phyloP scores from a whole-genome alignment of 164 flowering plant genomes.

The Stephania yunnanensis region DNA sequence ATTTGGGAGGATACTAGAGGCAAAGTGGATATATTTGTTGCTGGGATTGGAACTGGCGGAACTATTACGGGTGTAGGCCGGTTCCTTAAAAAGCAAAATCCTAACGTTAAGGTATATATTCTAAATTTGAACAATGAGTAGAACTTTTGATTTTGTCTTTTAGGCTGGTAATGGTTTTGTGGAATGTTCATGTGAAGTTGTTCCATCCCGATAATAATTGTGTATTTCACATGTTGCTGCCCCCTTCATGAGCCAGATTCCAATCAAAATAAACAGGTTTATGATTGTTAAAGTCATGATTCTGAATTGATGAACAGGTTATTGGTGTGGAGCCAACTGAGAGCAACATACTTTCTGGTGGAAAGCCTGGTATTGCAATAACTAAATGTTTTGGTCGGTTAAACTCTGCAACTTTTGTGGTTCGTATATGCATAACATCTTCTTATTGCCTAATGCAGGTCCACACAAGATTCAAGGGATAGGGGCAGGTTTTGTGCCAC shows the following conservation, averaged over 20 bases:
- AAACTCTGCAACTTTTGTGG: neutral
- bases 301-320: slow-evolving; percentile 38
- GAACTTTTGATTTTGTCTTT: neutral
- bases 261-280: neutral
- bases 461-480: slow-evolving; percentile 99
- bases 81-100: slow-evolving; percentile 69
- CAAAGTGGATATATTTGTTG: slow-evolving; percentile 88
- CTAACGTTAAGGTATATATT: slow-evolving; percentile 55
- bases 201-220: neutral
- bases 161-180: neutral
- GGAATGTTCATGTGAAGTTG: neutral
- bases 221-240: neutral
- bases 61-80: slow-evolving; percentile 87
- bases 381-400: neutral
- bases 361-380: slow-evolving; percentile 71
- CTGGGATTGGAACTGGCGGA: slow-evolving; percentile 96
- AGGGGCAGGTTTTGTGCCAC: slow-evolving; percentile 96
- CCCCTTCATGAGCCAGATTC: neutral
- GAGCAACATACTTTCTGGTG: slow-evolving; percentile 90
- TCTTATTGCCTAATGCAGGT: slow-evolving; percentile 39
- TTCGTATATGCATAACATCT: neutral
- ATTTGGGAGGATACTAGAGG: slow-evolving; percentile 97
- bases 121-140: neutral
- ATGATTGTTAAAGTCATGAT: neutral
- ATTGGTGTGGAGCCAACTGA: slow-evolving; percentile 92